A percentile compares a stretch with the other conserved stretches of the same genome.
These are phyloP conservation scores for Neurospora terricola DNA, from an alignment of 495 filamentous ascomycete species.

Conservation along the genomic window DNA sequence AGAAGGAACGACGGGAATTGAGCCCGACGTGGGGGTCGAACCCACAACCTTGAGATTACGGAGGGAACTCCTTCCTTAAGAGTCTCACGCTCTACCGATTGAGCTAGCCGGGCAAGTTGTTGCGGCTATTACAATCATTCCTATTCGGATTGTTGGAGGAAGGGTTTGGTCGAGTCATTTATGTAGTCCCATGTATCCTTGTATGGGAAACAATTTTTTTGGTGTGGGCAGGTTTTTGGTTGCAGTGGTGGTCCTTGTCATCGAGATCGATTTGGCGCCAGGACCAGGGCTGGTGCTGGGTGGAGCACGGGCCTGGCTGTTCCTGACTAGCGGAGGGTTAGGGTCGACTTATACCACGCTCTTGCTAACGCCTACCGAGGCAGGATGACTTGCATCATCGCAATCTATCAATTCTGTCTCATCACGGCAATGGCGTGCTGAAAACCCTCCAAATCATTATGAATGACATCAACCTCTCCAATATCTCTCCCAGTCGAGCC, in stretches of 20 bases:
- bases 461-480: neutral
- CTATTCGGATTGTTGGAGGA: neutral
- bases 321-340: neutral
- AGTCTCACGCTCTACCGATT: slow-evolving; percentile 70
- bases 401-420: neutral
- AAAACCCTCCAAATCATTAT: neutral
- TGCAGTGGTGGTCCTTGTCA: neutral
- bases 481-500: neutral
- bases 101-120: slow-evolving; percentile 42
- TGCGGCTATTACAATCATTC: neutral
- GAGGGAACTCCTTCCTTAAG: slow-evolving; percentile 40
- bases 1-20: neutral
- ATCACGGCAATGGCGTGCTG: neutral
- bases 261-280: neutral
- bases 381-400: neutral
- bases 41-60: neutral
- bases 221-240: neutral
- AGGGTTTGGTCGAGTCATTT: neutral
- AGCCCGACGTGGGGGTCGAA: neutral
- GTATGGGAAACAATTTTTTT: neutral
- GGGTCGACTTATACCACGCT: neutral
- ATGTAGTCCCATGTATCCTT: neutral
- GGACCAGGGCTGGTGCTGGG: neutral
- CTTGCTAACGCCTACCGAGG: neutral
- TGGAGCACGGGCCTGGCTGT: neutral